Evolutionary conservation across 169 alveolate species (phyloP).

Genomic region (Cryptosporidium ubiquitum): DNA sequence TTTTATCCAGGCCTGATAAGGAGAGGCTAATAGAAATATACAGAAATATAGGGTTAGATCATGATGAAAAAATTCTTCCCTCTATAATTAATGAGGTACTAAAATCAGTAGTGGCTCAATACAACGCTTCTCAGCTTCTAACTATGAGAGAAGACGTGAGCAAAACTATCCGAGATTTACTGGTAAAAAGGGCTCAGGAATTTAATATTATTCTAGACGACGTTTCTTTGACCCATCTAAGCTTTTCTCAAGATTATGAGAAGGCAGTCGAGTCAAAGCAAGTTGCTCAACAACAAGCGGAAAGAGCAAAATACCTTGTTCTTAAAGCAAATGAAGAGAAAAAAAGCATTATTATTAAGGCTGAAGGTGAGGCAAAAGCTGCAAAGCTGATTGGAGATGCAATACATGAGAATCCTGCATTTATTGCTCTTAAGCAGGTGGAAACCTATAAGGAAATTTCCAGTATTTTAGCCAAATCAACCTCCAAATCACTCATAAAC

Average conservation of each 20-base stretch:
- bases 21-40: slow-evolving; percentile 87
- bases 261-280: slow-evolving; percentile 97
- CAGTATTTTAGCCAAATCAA: slow-evolving; percentile 87
- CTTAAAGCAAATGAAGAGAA: slow-evolving; percentile 95
- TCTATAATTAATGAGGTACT: slow-evolving; percentile 96
- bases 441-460: slow-evolving; percentile 95
- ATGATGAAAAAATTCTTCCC: slow-evolving; percentile 97
- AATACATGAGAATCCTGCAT: slow-evolving; percentile 89
- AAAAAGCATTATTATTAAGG: slow-evolving; percentile 94
- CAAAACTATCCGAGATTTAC: slow-evolving; percentile 87
- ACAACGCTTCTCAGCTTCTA: slow-evolving; percentile 95
- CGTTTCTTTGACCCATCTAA: slow-evolving; percentile 93
- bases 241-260: slow-evolving; percentile 91
- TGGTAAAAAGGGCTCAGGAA: slow-evolving; percentile 93
- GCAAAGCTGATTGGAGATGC: slow-evolving; percentile 90
- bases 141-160: slow-evolving; percentile 95
- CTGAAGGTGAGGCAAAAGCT: slow-evolving; percentile 97
- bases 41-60: slow-evolving; percentile 86
- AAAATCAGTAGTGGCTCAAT: slow-evolving; percentile 96
- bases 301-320: slow-evolving; percentile 94
- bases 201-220: slow-evolving; percentile 95
- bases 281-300: slow-evolving; percentile 98
- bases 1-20: slow-evolving; percentile 91
- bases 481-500: slow-evolving; percentile 84
- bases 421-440: slow-evolving; percentile 92